A percentile compares a stretch with the other conserved stretches of the same genome.
These are phyloP conservation scores for Teratosphaeria destructans DNA, from an alignment of 2,329 filamentous ascomycete genomes.

Conservation along the genomic window DNA sequence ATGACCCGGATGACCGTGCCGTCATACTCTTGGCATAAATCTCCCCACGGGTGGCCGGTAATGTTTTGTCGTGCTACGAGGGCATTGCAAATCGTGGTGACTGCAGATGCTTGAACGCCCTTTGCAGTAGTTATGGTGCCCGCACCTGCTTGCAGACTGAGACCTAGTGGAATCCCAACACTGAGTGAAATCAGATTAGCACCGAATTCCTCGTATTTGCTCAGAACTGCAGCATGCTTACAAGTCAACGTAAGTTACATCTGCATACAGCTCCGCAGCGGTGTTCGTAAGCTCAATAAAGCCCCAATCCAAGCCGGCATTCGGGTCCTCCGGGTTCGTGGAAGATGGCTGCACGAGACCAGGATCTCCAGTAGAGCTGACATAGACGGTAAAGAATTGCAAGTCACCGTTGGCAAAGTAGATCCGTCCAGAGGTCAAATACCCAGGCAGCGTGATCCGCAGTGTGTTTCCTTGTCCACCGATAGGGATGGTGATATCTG, in stretches of 20 bases:
- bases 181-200: not conserved
- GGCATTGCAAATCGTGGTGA: constrained; percentile 44
- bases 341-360: constrained; percentile 41
- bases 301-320: constrained; percentile 32
- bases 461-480: constrained; percentile 28
- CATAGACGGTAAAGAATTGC: constrained; percentile 33
- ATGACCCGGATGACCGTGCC: constrained; percentile 30
- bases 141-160: constrained; percentile 40
- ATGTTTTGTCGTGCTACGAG: constrained; percentile 43
- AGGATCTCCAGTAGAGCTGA: constrained; percentile 17
- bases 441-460: constrained; percentile 31
- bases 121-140: constrained; percentile 40
- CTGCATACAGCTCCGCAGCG: constrained; percentile 35
- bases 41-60: constrained; percentile 53
- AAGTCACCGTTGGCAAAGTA: constrained; percentile 38
- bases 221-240: not conserved
- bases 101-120: constrained; percentile 49
- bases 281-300: constrained; percentile 38
- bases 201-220: not conserved
- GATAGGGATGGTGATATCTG: constrained; percentile 34
- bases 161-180: constrained; percentile 29
- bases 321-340: constrained; percentile 29
- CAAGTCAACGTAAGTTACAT: constrained; percentile 26
- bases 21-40: constrained; percentile 40
- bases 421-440: constrained; percentile 34